A percentile compares a stretch with the other conserved stretches of the same genome.
Conservation (phyloP, 2,329 filamentous ascomycete genomes). For the Magnaporthales sp. region DNA sequence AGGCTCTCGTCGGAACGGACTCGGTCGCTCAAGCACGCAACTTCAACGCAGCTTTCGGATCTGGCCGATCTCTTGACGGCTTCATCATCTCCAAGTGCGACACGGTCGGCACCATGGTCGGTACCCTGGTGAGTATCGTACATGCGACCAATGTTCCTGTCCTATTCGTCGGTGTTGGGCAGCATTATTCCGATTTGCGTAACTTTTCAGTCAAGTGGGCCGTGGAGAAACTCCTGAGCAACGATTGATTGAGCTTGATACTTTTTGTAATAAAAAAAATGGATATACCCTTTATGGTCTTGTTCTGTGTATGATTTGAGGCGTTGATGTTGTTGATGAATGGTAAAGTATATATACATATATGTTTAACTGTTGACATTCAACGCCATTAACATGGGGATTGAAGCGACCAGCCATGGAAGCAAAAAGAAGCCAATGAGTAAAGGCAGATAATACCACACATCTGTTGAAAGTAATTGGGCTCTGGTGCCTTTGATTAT, state of each 20-base stretch:
- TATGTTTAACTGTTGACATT: no score
- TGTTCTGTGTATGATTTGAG: background rate
- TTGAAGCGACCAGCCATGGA: no score
- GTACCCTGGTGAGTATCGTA: slow-evolving; percentile 89
- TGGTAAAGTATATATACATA: background rate
- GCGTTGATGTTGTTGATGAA: background rate
- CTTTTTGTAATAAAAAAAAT: background rate
- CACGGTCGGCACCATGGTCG: slow-evolving; percentile 98
- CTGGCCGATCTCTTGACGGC: slow-evolving; percentile 72
- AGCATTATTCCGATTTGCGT: slow-evolving; percentile 60
- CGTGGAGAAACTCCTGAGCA: slow-evolving; percentile 55
- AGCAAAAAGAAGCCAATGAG: no score
- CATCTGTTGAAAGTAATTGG: no score
- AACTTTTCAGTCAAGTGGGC: slow-evolving; percentile 65
- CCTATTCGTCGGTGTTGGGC: slow-evolving; percentile 73
- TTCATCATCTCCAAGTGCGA: slow-evolving; percentile 99
- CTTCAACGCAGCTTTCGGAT: slow-evolving; percentile 89
- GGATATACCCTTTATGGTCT: background rate
- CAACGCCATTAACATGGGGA: no score
- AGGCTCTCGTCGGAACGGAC: slow-evolving; percentile 89
- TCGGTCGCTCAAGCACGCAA: slow-evolving; percentile 92
- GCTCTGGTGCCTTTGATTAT: no score
- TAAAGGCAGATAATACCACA: no score
- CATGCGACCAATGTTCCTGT: slow-evolving; percentile 96
- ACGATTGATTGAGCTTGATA: slow-evolving; percentile 22